Evolutionary conservation across 768 basidiomycete species (phyloP).

Genomic region (Rhodosporidiobolus odoratus): DNA sequence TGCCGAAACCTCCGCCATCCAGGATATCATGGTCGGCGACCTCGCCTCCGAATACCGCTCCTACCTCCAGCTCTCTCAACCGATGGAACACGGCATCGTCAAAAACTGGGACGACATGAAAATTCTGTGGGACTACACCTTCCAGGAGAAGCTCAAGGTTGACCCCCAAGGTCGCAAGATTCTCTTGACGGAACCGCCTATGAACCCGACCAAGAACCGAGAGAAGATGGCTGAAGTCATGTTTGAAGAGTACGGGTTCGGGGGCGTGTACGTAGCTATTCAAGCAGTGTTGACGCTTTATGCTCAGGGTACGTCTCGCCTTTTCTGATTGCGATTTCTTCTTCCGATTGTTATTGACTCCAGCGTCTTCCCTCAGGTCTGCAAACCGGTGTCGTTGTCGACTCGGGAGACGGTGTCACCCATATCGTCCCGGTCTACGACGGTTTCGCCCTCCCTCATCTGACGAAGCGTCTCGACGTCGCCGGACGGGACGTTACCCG

Average conservation of each 20-base stretch:
- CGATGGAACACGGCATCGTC: constrained; percentile 98
- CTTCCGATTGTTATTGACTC: neutral
- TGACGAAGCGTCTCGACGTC: constrained; percentile 90
- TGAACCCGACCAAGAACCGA: constrained; percentile 93
- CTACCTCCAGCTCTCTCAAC: constrained; percentile 93
- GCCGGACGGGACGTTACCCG: constrained; percentile 97
- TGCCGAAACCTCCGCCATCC: constrained; percentile 75
- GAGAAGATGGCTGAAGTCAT: constrained; percentile 95
- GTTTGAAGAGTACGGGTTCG: constrained; percentile 98
- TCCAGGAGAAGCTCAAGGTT: constrained; percentile 86
- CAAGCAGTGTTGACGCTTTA: constrained; percentile 97
- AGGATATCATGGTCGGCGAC: constrained; percentile 98
- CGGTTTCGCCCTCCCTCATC: constrained; percentile 89
- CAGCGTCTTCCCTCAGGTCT: constrained; percentile 58
- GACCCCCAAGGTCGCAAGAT: constrained; percentile 83
- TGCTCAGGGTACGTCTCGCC: constrained; percentile 73
- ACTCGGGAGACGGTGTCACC: constrained; percentile 98
- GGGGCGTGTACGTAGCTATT: constrained; percentile 92
- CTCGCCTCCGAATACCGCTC: constrained; percentile 89
- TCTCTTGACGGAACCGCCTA: constrained; percentile 92
- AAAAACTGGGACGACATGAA: constrained; percentile 99
- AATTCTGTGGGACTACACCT: constrained; percentile 96
- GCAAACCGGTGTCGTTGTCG: constrained; percentile 96
- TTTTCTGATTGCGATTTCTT: neutral
- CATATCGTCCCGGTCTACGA: constrained; percentile 99